Conservation (phyloP, 106 monocot species). For the Xerophyta viscosa region DNA sequence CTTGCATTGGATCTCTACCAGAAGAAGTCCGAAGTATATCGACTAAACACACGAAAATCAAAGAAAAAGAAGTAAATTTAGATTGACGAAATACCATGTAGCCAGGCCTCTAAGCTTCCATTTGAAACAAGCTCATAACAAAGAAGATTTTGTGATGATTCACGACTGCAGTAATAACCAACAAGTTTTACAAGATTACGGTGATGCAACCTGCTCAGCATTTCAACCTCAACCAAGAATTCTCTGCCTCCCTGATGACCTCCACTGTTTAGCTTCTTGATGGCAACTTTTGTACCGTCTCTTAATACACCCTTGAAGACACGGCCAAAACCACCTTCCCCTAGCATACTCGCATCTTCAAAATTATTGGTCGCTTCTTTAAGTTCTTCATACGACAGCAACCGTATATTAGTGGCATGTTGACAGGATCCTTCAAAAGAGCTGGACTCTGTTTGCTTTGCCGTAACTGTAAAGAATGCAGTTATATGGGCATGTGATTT, state of each 20-base stretch:
- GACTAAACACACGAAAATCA: neutral
- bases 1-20: neutral
- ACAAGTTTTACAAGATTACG: constrained; percentile 95
- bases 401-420: constrained; percentile 70
- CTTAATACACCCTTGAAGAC: constrained; percentile 77
- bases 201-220: constrained; percentile 95
- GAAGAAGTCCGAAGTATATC: neutral
- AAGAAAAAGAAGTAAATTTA: too few relatives aligned
- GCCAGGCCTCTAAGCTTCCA: constrained; percentile 97
- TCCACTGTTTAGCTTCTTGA: constrained; percentile 86
- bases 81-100: constrained; percentile 70
- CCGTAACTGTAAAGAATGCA: constrained; percentile 39
- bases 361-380: constrained; percentile 96
- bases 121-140: constrained; percentile 98
- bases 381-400: constrained; percentile 86
- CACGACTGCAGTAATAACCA: constrained; percentile 75
- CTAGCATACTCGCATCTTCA: constrained; percentile 61
- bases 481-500: neutral
- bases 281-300: constrained; percentile 92
- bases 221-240: constrained; percentile 94
- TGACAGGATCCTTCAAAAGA: constrained; percentile 59
- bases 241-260: constrained; percentile 95
- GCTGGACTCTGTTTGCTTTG: constrained; percentile 28
- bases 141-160: constrained; percentile 66
- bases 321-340: constrained; percentile 95